Evolutionary conservation across 805 yeast genomes (phyloP).

Genomic region (Cyberlindnera xylosilytica): DNA sequence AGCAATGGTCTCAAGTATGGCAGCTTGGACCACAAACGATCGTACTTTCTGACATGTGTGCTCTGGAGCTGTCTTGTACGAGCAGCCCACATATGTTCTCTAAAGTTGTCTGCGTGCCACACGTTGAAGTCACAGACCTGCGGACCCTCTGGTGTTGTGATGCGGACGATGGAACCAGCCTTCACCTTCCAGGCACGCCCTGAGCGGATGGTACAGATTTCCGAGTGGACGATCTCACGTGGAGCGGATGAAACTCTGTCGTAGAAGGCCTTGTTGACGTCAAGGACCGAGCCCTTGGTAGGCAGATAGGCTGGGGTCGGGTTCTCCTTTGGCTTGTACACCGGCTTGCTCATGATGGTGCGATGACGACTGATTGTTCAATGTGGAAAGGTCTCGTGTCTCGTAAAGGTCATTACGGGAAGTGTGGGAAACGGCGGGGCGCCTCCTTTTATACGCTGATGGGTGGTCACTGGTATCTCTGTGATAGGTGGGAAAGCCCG

Average conservation of each 20-base stretch:
- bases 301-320: constrained; percentile 60
- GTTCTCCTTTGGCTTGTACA: constrained; percentile 22
- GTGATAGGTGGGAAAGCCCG: too few species aligned
- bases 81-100: constrained; percentile 69
- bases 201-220: constrained; percentile 49
- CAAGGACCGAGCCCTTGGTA: constrained; percentile 49
- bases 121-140: constrained; percentile 69
- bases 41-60: constrained; percentile 58
- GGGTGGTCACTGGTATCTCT: too few species aligned
- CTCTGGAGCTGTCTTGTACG: constrained; percentile 64
- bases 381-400: too few species aligned
- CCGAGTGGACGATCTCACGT: constrained; percentile 39
- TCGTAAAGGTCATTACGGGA: too few species aligned
- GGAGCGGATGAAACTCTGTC: constrained; percentile 38
- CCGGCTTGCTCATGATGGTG: constrained; percentile 23
- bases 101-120: constrained; percentile 58
- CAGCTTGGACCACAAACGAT: constrained; percentile 61
- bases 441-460: too few species aligned
- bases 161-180: constrained; percentile 53
- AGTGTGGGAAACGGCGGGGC: too few species aligned
- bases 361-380: too few species aligned
- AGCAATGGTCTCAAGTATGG: constrained; percentile 65
- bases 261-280: constrained; percentile 48
- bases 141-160: constrained; percentile 66
- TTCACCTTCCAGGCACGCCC: constrained; percentile 65